Base-by-base conservation (phyloP, 1,284 basidiomycete species). In the Trichosporon coremiiforme region DNA sequence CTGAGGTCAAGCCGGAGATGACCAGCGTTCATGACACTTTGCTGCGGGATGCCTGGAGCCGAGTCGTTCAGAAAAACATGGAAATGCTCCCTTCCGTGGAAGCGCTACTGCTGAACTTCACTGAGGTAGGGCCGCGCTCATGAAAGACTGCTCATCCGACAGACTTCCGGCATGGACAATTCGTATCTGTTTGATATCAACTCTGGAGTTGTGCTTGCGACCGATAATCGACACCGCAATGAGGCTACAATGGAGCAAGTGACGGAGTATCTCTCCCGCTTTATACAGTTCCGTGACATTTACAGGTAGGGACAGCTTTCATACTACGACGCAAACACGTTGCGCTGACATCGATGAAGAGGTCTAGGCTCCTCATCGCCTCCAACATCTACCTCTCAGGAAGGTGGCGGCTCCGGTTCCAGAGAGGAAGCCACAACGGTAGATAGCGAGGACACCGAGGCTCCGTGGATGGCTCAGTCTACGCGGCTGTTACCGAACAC, bases 161-260 rank as follows among this genome's bases (percentile, higher is more conserved):
- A 94, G 90, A 93, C 94, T 71, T 95, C 92, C 1, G 91, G 92
- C 76, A 91, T 95, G 60, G 90, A 93, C 50, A 98, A 97, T 81
- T 92, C 93, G 0, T 98, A 95, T 81, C 83, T 98, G 12, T 98
- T 98, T 77, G 96, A 99, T 80, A 89, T 90, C 4, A 87, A 87
- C 5, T 93, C 93, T 20, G 87, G 93, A 66, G 86, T 98, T 38
- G 96, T 95, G 76, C 87, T 98, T 22, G 94, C 94, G 0, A 94
- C 95, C 6, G 96, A 99, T 79, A 82, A 81, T 65, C 67, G 80
- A 12, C 78, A 80, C 66, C 73, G 79, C 3, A 82, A 80, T 50
- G 90, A 91, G 20, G 93, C 93, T 0, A 94, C 96, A 0, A 92
- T 97, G 33, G 95, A 98, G 80, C 88, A 90, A 67, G 89, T 90